phyloP scores from a whole-genome alignment of 2,329 filamentous ascomycete genomes.

The Nothophaeocryptopus gaeumannii region DNA sequence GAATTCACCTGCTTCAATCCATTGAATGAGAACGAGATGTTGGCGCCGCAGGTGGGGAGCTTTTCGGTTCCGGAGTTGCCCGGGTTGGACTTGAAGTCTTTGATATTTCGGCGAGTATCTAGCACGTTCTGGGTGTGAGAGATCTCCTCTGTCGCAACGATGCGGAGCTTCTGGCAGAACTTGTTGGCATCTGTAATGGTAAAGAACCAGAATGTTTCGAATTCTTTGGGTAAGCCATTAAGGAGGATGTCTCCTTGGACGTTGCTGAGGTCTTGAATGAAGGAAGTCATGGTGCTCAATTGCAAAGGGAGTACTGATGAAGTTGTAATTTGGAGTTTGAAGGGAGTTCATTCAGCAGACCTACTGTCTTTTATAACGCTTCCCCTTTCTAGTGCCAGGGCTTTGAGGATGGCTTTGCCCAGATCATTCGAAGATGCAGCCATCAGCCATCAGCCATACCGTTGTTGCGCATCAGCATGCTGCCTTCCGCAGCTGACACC shows the following conservation, averaged over 20 bases:
- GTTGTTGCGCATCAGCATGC: no score
- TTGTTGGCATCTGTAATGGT: conserved; percentile 22
- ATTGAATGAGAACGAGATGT: conserved; percentile 30
- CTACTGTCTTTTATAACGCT: no score
- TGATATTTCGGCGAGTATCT: conserved; percentile 23
- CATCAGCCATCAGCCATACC: no score
- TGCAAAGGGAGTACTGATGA: no score
- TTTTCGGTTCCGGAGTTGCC: conserved; percentile 10
- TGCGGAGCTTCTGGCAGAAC: conserved; percentile 23
- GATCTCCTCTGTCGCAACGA: conserved; percentile 23
- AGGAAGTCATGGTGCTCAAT: conserved; percentile 7
- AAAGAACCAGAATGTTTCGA: conserved; percentile 31
- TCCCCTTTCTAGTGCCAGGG: no score
- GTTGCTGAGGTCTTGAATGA: conserved; percentile 20
- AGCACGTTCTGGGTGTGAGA: conserved; percentile 22
- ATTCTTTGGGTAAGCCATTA: conserved; percentile 27
- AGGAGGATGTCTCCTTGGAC: conserved; percentile 32
- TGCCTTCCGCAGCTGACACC: no score
- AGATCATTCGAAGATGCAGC: no score
- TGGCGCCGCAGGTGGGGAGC: conserved; percentile 24
- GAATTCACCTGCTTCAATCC: conserved; percentile 27
- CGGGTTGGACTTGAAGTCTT: conserved; percentile 16
- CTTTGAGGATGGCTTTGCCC: no score
- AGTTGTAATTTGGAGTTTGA: not conserved
- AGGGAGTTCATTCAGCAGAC: no score